A percentile compares a stretch with the other conserved stretches of the same genome.
These are phyloP conservation scores for Collybiopsis luxurians DNA, from an alignment of 768 basidiomycete genomes.

Conservation along the genomic window DNA sequence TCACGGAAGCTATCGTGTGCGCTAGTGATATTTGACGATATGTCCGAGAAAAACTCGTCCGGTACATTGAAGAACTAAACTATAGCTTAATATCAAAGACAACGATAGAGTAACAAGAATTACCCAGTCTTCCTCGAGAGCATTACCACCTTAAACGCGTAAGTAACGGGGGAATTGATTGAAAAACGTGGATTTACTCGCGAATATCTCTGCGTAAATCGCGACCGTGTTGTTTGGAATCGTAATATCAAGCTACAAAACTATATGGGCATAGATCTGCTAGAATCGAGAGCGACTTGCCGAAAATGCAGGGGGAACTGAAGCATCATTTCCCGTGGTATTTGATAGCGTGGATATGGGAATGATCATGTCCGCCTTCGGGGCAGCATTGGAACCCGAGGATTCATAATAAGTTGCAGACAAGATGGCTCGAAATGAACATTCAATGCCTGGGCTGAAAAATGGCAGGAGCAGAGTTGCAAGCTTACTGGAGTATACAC, in stretches of 20 bases:
- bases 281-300: conserved; percentile 29
- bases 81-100: too few relatives aligned
- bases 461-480: background rate
- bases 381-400: conserved; percentile 52
- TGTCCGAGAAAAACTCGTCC: background rate
- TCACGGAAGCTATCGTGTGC: conserved; percentile 52
- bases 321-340: conserved; percentile 66
- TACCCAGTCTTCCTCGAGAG: conserved; percentile 76
- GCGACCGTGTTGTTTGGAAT: conserved; percentile 68
- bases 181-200: conserved; percentile 37
- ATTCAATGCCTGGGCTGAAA: too few relatives aligned
- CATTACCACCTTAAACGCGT: conserved; percentile 34
- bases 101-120: conserved; percentile 8
- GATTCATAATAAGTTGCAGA: conserved; percentile 73
- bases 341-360: conserved; percentile 67
- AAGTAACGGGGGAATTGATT: background rate
- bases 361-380: conserved; percentile 62
- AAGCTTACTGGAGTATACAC: conserved; percentile 62
- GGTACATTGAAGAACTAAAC: conserved; percentile 8
- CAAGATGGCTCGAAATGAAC: conserved; percentile 47
- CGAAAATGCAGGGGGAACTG: conserved; percentile 72
- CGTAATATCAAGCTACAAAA: conserved; percentile 57
- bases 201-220: conserved; percentile 68
- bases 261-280: background rate
- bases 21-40: conserved; percentile 15